Evolutionary conservation across 768 basidiomycete genomes (phyloP), one percentile per base, ranked within the genome.

Genomic region (Boletellus ananiceps): DNA sequence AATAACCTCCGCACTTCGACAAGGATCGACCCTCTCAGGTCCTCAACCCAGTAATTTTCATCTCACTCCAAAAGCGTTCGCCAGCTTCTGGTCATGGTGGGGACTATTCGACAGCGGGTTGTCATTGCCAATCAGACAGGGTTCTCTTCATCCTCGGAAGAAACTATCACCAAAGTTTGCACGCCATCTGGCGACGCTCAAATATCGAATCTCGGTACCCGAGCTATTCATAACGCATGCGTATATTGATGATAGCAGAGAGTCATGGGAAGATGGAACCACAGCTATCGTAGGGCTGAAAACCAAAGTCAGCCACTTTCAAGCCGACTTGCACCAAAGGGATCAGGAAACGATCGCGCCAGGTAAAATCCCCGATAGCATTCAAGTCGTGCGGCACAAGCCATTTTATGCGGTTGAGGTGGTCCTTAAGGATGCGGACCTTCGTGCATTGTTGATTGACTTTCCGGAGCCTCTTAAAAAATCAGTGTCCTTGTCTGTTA

Each of bases 11-110:
- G 84, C 84, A 7, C 71, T 81, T 69, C 63, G 55, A 33, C 55
- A 65, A 35, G 66, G 60, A 39, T 46, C 47, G 32, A 33, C 40
- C 12, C 21, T 42, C 27, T 37, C 45, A 15, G 64, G 57, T 54
- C 55, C 53, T 8, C 56, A 68, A 32, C 71, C 79, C 31, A 94
- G 84, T 69, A 88, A 79, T 57, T 71, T 97, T 47, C 88, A 98
- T 66, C 78, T 95, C 29, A 89, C 86, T 2, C 91, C 93, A 0
- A 84, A 86, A 56, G 75, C 82, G 2, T 93, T 92, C 58, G 76
- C 88, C 2, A 89, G 93, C 66, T 98, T 98, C 70, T 90, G 86
- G 80, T 78, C 85, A 1, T 96, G 93, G 94, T 94, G 89, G 80
- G 74, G 75, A 34, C 72, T 93, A 4, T 98, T 97, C 60, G 86